Evolutionary conservation across 148 eudicot genomes (phyloP).

Genomic region (Vaccinium darrowii): DNA sequence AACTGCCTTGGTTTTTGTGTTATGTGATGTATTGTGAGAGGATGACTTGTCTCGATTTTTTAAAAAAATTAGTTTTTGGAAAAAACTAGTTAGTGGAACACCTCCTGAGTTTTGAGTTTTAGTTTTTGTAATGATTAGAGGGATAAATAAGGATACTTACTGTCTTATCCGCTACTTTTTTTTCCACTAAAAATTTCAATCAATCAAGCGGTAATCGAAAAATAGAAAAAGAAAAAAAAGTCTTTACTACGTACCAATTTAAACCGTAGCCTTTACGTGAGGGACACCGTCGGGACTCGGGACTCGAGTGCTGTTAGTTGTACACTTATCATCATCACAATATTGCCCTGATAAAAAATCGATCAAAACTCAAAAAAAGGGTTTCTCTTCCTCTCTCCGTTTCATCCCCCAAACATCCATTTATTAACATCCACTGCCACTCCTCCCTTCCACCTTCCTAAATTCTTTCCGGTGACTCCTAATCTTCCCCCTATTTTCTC

Average conservation of each 20-base stretch:
- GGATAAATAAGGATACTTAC: no score
- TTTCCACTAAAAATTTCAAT: no score
- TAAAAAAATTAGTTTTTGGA: no score
- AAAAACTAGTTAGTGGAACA: no score
- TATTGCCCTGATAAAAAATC: neutral
- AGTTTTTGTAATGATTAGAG: no score
- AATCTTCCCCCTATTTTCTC: neutral
- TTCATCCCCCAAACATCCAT: constrained; percentile 3
- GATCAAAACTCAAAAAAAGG: neutral
- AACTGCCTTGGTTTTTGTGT: no score
- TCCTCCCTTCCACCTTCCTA: neutral
- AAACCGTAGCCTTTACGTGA: constrained; percentile 19
- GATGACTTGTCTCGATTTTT: no score
- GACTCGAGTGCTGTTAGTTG: neutral
- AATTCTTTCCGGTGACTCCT: constrained; percentile 2
- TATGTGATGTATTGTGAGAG: no score
- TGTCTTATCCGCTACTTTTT: no score
- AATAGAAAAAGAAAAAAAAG: neutral
- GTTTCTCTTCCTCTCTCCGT: neutral
- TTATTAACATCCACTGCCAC: constrained; percentile 9
- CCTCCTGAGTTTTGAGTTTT: no score
- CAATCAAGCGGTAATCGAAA: no score
- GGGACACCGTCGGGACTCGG: neutral
- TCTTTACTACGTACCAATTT: neutral
- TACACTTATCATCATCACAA: neutral